Evolutionary conservation across 2,329 filamentous ascomycete genomes (phyloP).

Genomic region (Seiridium cupressi): DNA sequence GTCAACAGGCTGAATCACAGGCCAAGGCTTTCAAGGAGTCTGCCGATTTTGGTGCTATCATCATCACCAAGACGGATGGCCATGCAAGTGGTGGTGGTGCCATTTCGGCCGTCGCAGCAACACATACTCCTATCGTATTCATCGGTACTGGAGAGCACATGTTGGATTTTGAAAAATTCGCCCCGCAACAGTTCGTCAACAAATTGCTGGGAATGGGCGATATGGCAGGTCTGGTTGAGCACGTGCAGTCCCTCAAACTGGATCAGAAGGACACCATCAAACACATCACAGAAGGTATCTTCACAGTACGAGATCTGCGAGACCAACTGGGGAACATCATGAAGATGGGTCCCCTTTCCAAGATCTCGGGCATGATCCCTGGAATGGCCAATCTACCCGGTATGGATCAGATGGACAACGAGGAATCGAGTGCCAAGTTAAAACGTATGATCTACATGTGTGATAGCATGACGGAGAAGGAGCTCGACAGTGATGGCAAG

Average conservation of each 20-base stretch:
- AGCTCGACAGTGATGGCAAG: constrained; percentile 93
- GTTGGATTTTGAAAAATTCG: constrained; percentile 90
- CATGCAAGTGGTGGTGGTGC: constrained; percentile 94
- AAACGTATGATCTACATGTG: constrained; percentile 99
- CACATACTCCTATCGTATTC: constrained; percentile 95
- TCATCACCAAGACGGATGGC: constrained; percentile 98
- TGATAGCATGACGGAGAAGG: constrained; percentile 95
- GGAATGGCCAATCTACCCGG: constrained; percentile 76
- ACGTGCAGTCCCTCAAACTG: constrained; percentile 91
- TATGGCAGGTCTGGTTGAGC: constrained; percentile 90
- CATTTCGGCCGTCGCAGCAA: constrained; percentile 95
- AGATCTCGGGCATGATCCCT: constrained; percentile 98
- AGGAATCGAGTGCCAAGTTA: constrained; percentile 88
- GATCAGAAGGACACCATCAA: constrained; percentile 99
- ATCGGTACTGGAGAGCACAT: constrained; percentile 97
- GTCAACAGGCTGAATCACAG: constrained; percentile 92
- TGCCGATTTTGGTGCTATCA: constrained; percentile 95
- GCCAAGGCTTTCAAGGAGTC: constrained; percentile 96
- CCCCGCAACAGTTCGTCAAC: constrained; percentile 87
- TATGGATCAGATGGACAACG: constrained; percentile 95
- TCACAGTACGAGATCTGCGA: constrained; percentile 88
- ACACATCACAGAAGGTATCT: constrained; percentile 95
- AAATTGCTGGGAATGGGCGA: constrained; percentile 97
- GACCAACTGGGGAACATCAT: constrained; percentile 98
- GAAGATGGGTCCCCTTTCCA: constrained; percentile 98